Base-by-base conservation (phyloP, 1,284 basidiomycete species). In the Naganishia sp. region DNA sequence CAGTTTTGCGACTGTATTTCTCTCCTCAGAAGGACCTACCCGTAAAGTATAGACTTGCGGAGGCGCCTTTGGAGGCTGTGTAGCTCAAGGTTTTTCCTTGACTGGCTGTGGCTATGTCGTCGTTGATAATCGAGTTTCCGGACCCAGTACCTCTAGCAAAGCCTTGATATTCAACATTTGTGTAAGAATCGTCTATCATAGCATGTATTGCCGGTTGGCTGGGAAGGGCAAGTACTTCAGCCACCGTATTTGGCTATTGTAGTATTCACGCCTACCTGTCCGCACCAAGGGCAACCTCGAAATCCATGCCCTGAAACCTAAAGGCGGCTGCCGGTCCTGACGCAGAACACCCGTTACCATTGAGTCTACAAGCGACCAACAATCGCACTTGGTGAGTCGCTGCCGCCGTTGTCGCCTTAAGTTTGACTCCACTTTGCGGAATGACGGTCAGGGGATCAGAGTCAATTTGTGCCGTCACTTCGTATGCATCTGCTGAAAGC, bases 51-150 rank as follows among this genome's bases (percentile, higher is more conserved):
- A 64, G 23, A 9, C 39, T 52, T 6, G 66, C 66, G 25, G 31
- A 56, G 9, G 66, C 59, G 5, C n/a, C 45, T 23, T 43, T 11
- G 2, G 60, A 63, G 13, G 48, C 25, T 21, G 66, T 67, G 39
- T 56, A 67, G 44, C 60, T 67, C 49, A 67, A 31, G 1, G 66
- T 67, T 15, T 54, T 53, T 2, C 55, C 60, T 21, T 43, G 49
- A 36, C 66, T 67, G 4, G 45, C 11, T 18, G 16, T 18, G n/a
- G 57, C 55, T 2, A 67, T 25, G 1, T 44, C 49, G 46, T 50
- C n/a, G 6, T 61, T 36, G 7, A 64, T 28, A 13, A 64, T 63
- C 21, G 39, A 43, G 13, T 21, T 25, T 36, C 31, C 10, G 18
- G 48, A 43, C 11, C 16, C n/a, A 39, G 18, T 33, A 7, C 45